Evolutionary conservation across 768 basidiomycete species (phyloP).

Genomic region (Hortiboletus campestris): DNA sequence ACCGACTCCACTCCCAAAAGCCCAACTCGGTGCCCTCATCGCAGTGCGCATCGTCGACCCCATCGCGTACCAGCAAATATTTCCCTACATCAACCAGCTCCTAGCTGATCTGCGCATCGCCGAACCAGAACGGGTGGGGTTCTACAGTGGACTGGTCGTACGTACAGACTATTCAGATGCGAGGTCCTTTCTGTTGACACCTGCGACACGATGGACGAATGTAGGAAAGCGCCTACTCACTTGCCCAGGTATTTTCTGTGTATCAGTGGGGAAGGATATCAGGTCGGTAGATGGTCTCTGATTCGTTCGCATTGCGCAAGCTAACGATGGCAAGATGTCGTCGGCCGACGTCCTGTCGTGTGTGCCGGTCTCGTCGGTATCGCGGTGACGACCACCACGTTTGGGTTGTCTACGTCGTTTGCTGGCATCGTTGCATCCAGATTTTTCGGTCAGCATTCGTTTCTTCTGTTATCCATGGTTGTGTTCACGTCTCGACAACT

Average conservation of each 20-base stretch:
- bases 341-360: slow-evolving; percentile 63
- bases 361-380: slow-evolving; percentile 51
- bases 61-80: slow-evolving; percentile 58
- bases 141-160: slow-evolving; percentile 66
- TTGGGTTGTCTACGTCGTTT: slow-evolving; percentile 57
- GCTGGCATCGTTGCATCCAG: slow-evolving; percentile 48
- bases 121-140: slow-evolving; percentile 55
- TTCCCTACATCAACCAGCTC: slow-evolving; percentile 68
- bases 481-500: neutral
- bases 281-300: slow-evolving; percentile 30
- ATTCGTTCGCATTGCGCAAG: neutral
- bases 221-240: slow-evolving; percentile 64
- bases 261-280: slow-evolving; percentile 62
- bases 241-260: slow-evolving; percentile 58
- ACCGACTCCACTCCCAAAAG: slow-evolving; percentile 38
- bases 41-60: slow-evolving; percentile 55
- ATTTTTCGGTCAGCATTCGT: slow-evolving; percentile 42
- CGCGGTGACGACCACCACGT: slow-evolving; percentile 46
- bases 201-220: neutral
- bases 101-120: slow-evolving; percentile 52
- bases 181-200: neutral
- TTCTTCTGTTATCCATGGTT: neutral
- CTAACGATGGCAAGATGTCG: slow-evolving; percentile 37
- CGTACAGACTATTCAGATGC: slow-evolving; percentile 14
- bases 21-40: slow-evolving; percentile 41